Evolutionary conservation across 306 rosid species (phyloP), one percentile per base, ranked within the genome.

Genomic region (Ceratonia siliqua): DNA sequence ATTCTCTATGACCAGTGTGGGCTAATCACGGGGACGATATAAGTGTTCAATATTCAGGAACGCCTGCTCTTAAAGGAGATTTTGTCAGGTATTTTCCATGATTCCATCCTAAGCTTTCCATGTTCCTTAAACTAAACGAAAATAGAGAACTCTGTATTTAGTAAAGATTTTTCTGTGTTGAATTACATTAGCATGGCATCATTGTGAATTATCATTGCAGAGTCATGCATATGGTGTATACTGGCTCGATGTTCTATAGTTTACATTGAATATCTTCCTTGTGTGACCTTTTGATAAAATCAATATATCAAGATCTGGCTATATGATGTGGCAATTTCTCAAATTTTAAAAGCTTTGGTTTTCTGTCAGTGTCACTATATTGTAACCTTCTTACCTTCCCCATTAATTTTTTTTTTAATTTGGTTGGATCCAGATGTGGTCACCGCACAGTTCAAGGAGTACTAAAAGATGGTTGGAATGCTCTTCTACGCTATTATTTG

Each of bases 11-110:
- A 62, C 43, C 81, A 92, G 97, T 89, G 86, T 92, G 97, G 97
- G 97, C 97, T 68, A 73, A 89, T 83, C 97, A 89, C 75, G 96
- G 96, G 53, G 97, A 92, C 80, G 97, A 92, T 59, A 61, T 89
- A 78, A 92, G 97, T 86, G 61, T 78, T 79, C 97, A 92, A 73
- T 92, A 92, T 82, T 86, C 97, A 28, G 96, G 97, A 59, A 92
- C 97, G 72, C 85, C 87, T 56, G 96, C 97, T 72, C 82, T 92
- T 70, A 92, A 92, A 84, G 96, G 97, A 66, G 97, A 92, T 77
- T 92, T 89, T 81, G 92, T 86, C 55, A 87, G 96, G 96, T 89
- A 88, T 61, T 61, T 55, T 72, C 63, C 70, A 38, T 62, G 30
- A 78, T 49, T 72, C 36, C 75, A 42, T 46, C 43, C 8, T 6